phyloP scores from a whole-genome alignment of 495 filamentous ascomycete species.

The Talaromyces wortmannii region DNA sequence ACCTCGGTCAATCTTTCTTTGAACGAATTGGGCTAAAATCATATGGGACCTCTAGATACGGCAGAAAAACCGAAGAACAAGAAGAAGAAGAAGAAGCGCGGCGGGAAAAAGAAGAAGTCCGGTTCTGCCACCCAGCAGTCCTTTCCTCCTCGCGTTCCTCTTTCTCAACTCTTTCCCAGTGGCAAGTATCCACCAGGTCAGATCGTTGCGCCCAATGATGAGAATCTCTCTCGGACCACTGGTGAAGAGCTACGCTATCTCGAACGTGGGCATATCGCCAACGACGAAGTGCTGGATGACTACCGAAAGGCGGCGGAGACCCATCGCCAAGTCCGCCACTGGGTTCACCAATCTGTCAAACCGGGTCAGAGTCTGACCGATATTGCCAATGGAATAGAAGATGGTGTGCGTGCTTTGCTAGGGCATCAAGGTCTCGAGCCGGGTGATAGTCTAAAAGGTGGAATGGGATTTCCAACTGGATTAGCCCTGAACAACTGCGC shows the following conservation, averaged over 20 bases:
- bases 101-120: constrained; percentile 30
- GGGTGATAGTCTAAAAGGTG: constrained; percentile 48
- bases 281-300: constrained; percentile 48
- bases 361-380: constrained; percentile 52
- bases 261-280: constrained; percentile 35
- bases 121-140: constrained; percentile 32
- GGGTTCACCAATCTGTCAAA: constrained; percentile 47
- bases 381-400: constrained; percentile 56
- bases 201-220: constrained; percentile 33
- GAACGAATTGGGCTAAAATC: neutral
- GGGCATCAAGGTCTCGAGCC: constrained; percentile 52
- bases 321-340: constrained; percentile 55
- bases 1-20: neutral
- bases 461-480: constrained; percentile 59
- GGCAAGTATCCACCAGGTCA: constrained; percentile 45
- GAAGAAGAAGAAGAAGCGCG: constrained; percentile 49
- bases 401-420: constrained; percentile 50
- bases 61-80: constrained; percentile 36
- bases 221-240: constrained; percentile 51
- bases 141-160: constrained; percentile 46
- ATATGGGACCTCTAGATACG: no score
- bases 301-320: constrained; percentile 57
- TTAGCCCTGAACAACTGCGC: constrained; percentile 53
- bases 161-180: constrained; percentile 43
- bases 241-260: constrained; percentile 51